Conservation (phyloP, 2,329 filamentous ascomycete genomes). For the Dothideomycetes sp. region DNA sequence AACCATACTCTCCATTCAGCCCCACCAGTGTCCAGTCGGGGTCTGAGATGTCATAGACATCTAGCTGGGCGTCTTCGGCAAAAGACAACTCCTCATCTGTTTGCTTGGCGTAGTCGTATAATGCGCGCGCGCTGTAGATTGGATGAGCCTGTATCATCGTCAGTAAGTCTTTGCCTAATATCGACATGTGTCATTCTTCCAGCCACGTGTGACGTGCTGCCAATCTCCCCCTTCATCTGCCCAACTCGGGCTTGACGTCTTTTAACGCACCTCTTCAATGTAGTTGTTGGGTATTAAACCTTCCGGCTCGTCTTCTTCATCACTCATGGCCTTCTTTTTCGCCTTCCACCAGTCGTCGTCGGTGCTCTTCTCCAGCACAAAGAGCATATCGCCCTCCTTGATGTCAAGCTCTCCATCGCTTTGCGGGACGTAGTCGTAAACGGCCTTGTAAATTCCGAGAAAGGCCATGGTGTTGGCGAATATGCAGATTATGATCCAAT, state of each 20-base stretch:
- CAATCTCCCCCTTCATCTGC: too few species aligned
- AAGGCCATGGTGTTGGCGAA: conserved; percentile 83
- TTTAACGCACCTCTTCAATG: conserved; percentile 66
- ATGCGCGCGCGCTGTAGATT: conserved; percentile 64
- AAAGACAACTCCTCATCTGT: conserved; percentile 98
- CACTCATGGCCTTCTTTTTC: conserved; percentile 69
- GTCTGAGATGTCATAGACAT: conserved; percentile 83
- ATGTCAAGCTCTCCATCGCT: conserved; percentile 77
- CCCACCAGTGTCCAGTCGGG: conserved; percentile 95
- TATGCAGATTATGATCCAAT: not conserved
- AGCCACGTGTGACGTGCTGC: too few species aligned
- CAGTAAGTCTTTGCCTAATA: not conserved
- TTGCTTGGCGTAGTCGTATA: conserved; percentile 96
- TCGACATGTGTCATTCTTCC: too few species aligned
- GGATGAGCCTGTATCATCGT: conserved; percentile 46
- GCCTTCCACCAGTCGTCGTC: conserved; percentile 88
- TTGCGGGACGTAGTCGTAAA: conserved; percentile 89
- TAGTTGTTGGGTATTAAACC: conserved; percentile 92
- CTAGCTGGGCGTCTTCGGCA: conserved; percentile 70
- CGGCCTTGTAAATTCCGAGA: conserved; percentile 75
- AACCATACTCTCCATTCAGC: conserved; percentile 74
- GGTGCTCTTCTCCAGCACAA: conserved; percentile 69
- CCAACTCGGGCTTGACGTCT: too few species aligned
- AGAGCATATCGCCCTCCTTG: conserved; percentile 76
- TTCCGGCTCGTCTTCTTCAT: conserved; percentile 83